Evolutionary conservation across 176 grass and related monocot genomes (phyloP).

Genomic region (Hordeum marinum): DNA sequence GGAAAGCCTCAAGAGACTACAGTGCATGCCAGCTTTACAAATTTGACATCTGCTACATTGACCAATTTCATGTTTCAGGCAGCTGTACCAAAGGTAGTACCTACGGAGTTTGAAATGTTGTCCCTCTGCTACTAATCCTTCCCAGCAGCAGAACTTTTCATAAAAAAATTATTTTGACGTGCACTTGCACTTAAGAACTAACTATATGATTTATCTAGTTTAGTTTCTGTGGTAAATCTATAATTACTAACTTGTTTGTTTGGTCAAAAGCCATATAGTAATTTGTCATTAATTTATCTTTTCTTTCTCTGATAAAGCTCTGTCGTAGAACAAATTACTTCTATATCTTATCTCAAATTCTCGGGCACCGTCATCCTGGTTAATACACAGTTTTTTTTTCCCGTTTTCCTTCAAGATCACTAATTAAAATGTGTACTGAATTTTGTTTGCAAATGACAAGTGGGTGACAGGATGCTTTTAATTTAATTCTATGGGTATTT

Average conservation of each 20-base stretch:
- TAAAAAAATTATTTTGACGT: not conserved
- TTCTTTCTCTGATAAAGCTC: not conserved
- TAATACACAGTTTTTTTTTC: not conserved
- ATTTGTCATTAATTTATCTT: not conserved
- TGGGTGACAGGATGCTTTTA: not conserved
- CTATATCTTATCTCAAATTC: not conserved
- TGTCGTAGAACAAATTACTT: not conserved
- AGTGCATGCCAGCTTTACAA: slow-evolving; percentile 73
- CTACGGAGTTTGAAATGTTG: not conserved
- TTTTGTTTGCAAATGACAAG: not conserved
- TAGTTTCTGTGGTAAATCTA: not conserved
- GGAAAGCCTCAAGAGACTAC: slow-evolving; percentile 76
- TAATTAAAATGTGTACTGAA: not conserved
- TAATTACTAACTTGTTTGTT: not conserved
- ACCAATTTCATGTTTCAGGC: slow-evolving; percentile 96
- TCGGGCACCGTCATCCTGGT: not conserved
- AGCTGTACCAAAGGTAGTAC: slow-evolving; percentile 91
- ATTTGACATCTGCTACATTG: slow-evolving; percentile 68
- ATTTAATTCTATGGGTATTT: not conserved
- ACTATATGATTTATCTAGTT: not conserved
- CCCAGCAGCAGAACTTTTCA: not conserved
- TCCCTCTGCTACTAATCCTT: not conserved
- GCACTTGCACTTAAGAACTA: not conserved
- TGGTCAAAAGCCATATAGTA: not conserved
- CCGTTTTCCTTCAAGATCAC: not conserved